Percentiles rank a stretch among this genome's conserved stretches.
Conservation (phyloP, 1,139 yeast genomes). For the Zygoascus meyerae region DNA sequence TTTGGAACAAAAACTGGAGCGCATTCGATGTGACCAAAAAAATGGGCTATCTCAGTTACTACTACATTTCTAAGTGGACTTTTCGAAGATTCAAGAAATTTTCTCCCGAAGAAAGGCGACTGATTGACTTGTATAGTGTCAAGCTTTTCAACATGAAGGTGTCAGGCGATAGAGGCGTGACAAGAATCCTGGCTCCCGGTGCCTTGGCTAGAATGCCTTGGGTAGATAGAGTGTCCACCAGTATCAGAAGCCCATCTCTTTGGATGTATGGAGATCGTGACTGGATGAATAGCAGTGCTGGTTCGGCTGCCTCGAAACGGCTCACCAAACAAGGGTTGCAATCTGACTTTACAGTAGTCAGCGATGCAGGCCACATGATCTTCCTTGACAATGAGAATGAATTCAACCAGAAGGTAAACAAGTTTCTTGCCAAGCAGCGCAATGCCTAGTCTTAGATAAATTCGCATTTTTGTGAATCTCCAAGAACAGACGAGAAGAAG, state of each 20-base stretch:
- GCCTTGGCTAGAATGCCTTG: conserved; percentile 79
- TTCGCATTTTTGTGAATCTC: conserved; percentile 8
- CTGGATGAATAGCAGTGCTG: conserved; percentile 81
- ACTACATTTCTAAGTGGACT: conserved; percentile 38
- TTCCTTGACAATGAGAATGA: conserved; percentile 67
- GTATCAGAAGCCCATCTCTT: conserved; percentile 34
- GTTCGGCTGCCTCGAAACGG: conserved; percentile 44
- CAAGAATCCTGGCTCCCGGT: conserved; percentile 62
- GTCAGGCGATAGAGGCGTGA: conserved; percentile 59
- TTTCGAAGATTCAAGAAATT: conserved; percentile 35
- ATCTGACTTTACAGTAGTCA: conserved; percentile 42
- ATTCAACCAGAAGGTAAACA: conserved; percentile 46
- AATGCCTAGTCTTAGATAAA: not conserved
- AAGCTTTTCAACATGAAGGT: conserved; percentile 55
- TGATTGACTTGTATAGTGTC: conserved; percentile 52
- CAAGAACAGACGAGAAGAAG: conserved; percentile 16
- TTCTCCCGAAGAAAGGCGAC: conserved; percentile 25
- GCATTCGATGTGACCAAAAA: conserved; percentile 36
- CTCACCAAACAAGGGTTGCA: conserved; percentile 32
- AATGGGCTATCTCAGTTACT: conserved; percentile 38
- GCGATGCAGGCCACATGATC: conserved; percentile 69
- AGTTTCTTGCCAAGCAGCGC: not conserved
- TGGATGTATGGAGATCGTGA: conserved; percentile 78
- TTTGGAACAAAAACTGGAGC: conserved; percentile 38
- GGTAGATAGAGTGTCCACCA: conserved; percentile 49